Base-by-base conservation (phyloP, 2,329 filamentous ascomycete genomes). In the Tricladium varicosporioides region DNA sequence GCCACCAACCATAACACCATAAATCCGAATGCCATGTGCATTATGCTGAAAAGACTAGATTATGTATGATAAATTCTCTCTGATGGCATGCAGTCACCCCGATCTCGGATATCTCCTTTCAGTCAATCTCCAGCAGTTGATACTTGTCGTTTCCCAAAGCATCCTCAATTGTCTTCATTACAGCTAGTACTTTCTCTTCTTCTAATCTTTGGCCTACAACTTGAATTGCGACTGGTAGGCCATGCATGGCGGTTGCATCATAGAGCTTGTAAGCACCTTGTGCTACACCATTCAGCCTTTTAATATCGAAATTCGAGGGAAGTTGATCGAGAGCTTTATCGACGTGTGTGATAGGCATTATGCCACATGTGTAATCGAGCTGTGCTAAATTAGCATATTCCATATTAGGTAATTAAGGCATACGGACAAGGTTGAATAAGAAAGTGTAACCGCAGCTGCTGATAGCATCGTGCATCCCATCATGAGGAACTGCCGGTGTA, bases 371-470 rank as follows among this genome's bases (percentile, higher is more conserved):
- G 73, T 97, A 97, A 70, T 97, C 93, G 49, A 97, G 83, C 84
- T 90, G 60, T 54, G 22, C 5, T 10, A 52, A 15, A 31, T 22
- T 8, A 53, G 33, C 5, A 19, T 46, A 14, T 49, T 11, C 32
- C 14, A 47, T 15, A 44, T 36, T 44, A 31, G 7, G 53, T 8
- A 45, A 49, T 18, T 9, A 47, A 22, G 11, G 43, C 44, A 14
- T 9, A 75, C 83, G 73, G 75, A 89, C 87, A 67, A 97, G 63
- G 67, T 97, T 97, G 76, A 94, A 97, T 55, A 96, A 74, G 70
- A 97, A 96, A 0, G 92, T 97, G 69, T 97, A 97, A 1, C 91
- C 92, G 67, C 92, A 97, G 63, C 87, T 91, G 60, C 88, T 89
- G 46, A 94, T 85, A 2, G 91, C 91, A 65, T 93, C 86, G 63